Conservation (phyloP, 208 protist genomes). For the Wallacemonas rigidus region DNA sequence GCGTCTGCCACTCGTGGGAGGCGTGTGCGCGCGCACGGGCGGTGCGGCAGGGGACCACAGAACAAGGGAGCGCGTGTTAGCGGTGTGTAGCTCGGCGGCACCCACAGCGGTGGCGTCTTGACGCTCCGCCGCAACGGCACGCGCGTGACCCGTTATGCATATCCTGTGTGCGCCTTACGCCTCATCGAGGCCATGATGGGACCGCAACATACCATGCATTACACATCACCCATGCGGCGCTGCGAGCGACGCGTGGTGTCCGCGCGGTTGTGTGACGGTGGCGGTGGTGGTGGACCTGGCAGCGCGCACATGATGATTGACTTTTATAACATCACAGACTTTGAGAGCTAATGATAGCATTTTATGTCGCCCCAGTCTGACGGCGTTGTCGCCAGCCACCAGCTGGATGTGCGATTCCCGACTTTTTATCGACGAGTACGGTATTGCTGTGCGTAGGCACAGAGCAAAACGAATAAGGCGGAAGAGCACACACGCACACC, state of each 20-base stretch:
- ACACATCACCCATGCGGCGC: neutral
- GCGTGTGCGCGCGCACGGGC: neutral
- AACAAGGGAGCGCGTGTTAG: conserved; percentile 16
- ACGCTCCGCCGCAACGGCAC: conserved; percentile 18
- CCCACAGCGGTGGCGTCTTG: conserved; percentile 13
- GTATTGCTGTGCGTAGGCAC: neutral
- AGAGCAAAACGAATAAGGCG: too few relatives aligned
- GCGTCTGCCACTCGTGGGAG: too few relatives aligned
- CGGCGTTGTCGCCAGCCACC: neutral
- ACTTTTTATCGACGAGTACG: neutral
- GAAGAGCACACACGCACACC: too few relatives aligned
- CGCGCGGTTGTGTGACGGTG: neutral
- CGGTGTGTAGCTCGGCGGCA: conserved; percentile 15
- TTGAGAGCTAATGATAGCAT: conserved; percentile 5
- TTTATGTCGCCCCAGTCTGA: conserved; percentile 5
- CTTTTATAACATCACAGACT: conserved; percentile 1
- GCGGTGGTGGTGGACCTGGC: neutral
- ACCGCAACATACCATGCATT: conserved; percentile 15
- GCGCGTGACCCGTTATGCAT: conserved; percentile 18
- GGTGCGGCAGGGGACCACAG: conserved; percentile 16
- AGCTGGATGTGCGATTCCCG: neutral
- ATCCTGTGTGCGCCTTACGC: conserved; percentile 18
- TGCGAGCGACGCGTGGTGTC: neutral
- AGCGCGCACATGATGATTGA: neutral
- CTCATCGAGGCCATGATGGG: conserved; percentile 15